Evolutionary conservation across 345 rosid genomes (phyloP).

Genomic region (Citrus unshiu): DNA sequence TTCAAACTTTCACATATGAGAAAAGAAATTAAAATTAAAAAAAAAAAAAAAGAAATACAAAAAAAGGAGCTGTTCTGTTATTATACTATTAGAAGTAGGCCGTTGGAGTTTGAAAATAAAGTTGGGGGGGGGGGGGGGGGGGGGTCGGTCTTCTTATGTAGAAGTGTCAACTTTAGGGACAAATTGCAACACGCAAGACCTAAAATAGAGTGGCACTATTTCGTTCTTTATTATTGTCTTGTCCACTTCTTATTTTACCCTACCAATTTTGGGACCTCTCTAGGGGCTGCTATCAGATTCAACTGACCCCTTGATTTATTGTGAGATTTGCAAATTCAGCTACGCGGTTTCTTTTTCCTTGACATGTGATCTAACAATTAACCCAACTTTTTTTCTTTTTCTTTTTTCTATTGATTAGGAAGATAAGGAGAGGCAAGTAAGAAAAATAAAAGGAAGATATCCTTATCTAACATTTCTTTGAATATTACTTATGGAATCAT

Average conservation of each 20-base stretch:
- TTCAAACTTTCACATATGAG: neutral
- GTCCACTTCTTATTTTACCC: neutral
- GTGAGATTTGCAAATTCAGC: neutral
- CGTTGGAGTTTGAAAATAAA: neutral
- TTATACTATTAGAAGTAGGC: neutral
- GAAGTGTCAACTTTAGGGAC: neutral
- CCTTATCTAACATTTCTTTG: no score
- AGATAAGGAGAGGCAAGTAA: no score
- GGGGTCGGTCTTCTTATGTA: no score
- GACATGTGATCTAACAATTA: no score
- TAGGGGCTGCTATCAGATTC: neutral
- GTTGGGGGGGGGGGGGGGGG: no score
- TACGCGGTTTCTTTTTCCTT: neutral
- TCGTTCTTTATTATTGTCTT: neutral
- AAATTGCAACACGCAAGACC: constrained; percentile 10
- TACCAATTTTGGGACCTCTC: neutral
- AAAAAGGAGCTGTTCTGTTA: neutral
- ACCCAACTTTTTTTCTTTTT: no score
- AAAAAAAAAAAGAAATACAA: neutral
- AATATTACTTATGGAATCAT: no score
- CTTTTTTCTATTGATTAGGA: no score
- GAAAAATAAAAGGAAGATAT: no score
- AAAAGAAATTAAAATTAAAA: neutral
- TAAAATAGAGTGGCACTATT: neutral
- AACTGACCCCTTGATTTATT: neutral